Base-by-base conservation (phyloP, 2,329 filamentous ascomycete species). In the Colletotrichum chlorophyti region DNA sequence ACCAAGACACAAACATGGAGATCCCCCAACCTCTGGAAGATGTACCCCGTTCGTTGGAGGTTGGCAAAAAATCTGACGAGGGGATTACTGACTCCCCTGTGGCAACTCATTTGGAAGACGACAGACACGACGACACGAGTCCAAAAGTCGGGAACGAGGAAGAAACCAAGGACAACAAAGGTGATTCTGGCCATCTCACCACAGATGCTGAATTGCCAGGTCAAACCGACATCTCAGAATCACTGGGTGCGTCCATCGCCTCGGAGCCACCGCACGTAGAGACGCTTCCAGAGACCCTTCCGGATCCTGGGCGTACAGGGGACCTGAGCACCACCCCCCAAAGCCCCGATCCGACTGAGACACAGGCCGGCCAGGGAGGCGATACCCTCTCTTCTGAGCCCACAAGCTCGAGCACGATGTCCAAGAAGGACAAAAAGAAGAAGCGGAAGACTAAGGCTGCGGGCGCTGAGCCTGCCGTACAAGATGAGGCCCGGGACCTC, bases 161-260 rank as follows among this genome's bases (percentile, higher is more conserved):
- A 65, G 64, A 57, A 29, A 70, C 74, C 63, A 70, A 71, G 63
- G 57, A 66, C 38, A 63, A 63, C 58, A 65, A 69, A 60, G 58
- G 61, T 31, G 35, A 45, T 15, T 23, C n/a, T 19, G 19, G 21
- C n/a, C 29, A 31, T 27, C 37, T 38, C 40, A 51, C 51, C 38
- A 43, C 43, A 24, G 32, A 59, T 59, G 55, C 51, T 55, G 51
- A 19, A 50, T 19, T 32, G 14, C 31, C 55, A 21, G 55, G 38
- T 40, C 42, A 31, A 15, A 29, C 43, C 38, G 55, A 38, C 31
- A 43, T 34, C 23, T 42, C 51, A 51, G 55, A 59, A 55, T 50
- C 37, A 15, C 52, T 46, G 53, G 51, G 55, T 49, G 51, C 55
- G 38, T 27, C 45, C 14, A 55, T 50, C 27, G 15, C 34, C 24